Evolutionary conservation across 2,329 filamentous ascomycete species (phyloP).

Genomic region (Juglanconis sp.): DNA sequence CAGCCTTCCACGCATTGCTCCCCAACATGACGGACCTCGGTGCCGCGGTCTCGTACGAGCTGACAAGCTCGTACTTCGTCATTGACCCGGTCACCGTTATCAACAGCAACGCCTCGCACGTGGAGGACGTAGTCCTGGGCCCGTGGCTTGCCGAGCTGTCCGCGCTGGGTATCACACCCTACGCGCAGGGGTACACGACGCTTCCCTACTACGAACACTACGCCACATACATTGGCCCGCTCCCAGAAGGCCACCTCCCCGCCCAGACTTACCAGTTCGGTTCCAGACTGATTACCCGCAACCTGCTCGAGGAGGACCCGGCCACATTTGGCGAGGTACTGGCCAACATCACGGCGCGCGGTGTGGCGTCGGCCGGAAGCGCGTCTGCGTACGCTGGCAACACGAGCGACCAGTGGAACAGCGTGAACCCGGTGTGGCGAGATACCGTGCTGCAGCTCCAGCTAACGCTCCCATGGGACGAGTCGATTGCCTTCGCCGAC

Average conservation of each 20-base stretch:
- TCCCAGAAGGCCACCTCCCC: slow-evolving; percentile 31
- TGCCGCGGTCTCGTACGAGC: slow-evolving; percentile 23
- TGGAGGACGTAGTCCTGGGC: slow-evolving; percentile 26
- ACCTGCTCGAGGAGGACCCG: slow-evolving; percentile 28
- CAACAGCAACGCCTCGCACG: slow-evolving; percentile 25
- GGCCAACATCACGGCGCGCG: slow-evolving; percentile 28
- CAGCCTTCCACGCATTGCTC: slow-evolving; percentile 23
- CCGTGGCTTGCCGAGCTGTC: slow-evolving; percentile 29
- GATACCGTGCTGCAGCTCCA: slow-evolving; percentile 30
- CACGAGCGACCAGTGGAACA: slow-evolving; percentile 29
- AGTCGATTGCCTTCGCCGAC: slow-evolving; percentile 20
- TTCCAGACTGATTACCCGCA: slow-evolving; percentile 34
- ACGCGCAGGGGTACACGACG: slow-evolving; percentile 23
- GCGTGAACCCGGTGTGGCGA: slow-evolving; percentile 38
- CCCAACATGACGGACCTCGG: slow-evolving; percentile 25
- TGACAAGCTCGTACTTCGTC: slow-evolving; percentile 20
- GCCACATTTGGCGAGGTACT: slow-evolving; percentile 28
- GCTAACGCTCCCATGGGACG: slow-evolving; percentile 26
- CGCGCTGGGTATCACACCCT: slow-evolving; percentile 24
- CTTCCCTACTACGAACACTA: slow-evolving; percentile 32
- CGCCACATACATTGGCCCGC: slow-evolving; percentile 33
- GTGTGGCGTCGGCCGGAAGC: slow-evolving; percentile 28
- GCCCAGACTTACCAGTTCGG: slow-evolving; percentile 33
- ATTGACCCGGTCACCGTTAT: slow-evolving; percentile 27
- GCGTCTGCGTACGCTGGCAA: slow-evolving; percentile 29